Conservation (phyloP, 2,329 filamentous ascomycete species). For the Paramyrothecium roridum region DNA sequence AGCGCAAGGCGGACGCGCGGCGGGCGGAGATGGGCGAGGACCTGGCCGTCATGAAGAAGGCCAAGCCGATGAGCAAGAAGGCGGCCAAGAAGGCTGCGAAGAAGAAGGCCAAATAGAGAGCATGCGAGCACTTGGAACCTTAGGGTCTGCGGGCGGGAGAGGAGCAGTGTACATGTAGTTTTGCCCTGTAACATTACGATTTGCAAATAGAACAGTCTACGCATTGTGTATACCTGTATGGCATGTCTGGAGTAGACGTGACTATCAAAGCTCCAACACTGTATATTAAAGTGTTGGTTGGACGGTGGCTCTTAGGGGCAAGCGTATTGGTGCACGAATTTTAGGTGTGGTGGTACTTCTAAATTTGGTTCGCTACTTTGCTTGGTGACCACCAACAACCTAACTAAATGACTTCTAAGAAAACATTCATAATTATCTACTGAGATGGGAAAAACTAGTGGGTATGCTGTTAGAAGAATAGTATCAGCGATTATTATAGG, state of each 20-base stretch:
- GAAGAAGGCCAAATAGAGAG: conserved; percentile 32
- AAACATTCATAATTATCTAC: neutral
- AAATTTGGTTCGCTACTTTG: no score
- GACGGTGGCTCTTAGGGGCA: no score
- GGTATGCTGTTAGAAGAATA: no score
- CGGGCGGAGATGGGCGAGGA: conserved; percentile 27
- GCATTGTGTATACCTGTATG: neutral
- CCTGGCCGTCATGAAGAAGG: conserved; percentile 23
- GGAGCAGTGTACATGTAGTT: neutral
- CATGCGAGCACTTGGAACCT: neutral
- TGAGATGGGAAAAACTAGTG: no score
- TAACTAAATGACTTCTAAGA: neutral
- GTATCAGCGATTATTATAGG: no score
- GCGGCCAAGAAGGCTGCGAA: conserved; percentile 32
- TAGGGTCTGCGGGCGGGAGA: neutral
- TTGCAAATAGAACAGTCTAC: neutral
- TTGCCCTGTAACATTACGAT: conserved; percentile 1
- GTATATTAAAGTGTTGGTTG: no score
- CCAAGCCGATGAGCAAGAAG: conserved; percentile 34
- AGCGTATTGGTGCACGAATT: no score
- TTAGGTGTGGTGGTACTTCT: no score
- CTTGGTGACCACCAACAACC: neutral
- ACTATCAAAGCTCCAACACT: no score
- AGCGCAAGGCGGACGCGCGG: conserved; percentile 33
- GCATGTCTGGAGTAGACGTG: no score